phyloP scores from a whole-genome alignment of 129 eudicot genomes.

The Ambrosia artemisiifolia region DNA sequence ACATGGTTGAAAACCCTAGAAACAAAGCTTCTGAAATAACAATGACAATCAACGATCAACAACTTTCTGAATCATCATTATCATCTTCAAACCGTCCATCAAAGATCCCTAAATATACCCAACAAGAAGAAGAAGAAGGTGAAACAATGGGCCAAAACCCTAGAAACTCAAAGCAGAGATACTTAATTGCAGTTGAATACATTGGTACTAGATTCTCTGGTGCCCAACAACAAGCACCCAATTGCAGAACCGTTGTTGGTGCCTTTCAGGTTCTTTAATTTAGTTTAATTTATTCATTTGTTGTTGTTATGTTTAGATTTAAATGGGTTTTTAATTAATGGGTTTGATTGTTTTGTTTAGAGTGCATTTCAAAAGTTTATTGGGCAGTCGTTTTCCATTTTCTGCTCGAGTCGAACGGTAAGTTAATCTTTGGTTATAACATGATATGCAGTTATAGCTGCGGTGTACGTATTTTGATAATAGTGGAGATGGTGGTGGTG shows the following conservation, averaged over 20 bases:
- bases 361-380: conserved; percentile 82
- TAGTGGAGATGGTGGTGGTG: too few relatives aligned
- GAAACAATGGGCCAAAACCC: conserved; percentile 51
- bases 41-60: conserved; percentile 38
- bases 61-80: conserved; percentile 16
- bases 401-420: conserved; percentile 95
- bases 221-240: conserved; percentile 74
- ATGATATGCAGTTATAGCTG: too few relatives aligned
- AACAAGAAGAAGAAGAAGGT: conserved; percentile 31
- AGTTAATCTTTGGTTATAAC: conserved; percentile 9
- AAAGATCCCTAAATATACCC: conserved; percentile 40
- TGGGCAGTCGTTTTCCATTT: conserved; percentile 84
- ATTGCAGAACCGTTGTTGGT: conserved; percentile 76
- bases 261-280: conserved; percentile 59
- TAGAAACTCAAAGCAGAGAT: conserved; percentile 43
- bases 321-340: background rate
- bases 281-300: background rate
- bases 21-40: background rate
- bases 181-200: conserved; percentile 85
- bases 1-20: too few relatives aligned
- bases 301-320: background rate
- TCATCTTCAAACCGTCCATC: conserved; percentile 49
- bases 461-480: too few relatives aligned
- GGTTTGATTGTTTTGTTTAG: conserved; percentile 35
- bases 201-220: conserved; percentile 85